phyloP scores from a whole-genome alignment of 352 stramenopile genomes.

The Thalassiosira oceanica region DNA sequence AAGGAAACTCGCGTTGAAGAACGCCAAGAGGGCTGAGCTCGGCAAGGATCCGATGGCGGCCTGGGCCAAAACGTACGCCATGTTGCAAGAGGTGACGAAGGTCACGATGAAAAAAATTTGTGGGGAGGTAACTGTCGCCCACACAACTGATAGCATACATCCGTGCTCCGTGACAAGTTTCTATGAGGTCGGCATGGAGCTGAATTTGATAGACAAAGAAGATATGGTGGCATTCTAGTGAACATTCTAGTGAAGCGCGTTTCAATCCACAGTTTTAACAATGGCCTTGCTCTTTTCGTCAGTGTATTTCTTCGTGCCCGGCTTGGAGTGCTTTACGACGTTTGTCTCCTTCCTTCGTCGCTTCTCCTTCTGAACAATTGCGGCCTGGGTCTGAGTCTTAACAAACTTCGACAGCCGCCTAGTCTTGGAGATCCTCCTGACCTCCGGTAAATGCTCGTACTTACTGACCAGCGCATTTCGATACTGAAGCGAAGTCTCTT shows the following conservation, averaged over 20 bases:
- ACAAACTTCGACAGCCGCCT: slow-evolving; percentile 96
- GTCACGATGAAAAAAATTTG: slow-evolving; percentile 25
- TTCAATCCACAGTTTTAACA: slow-evolving; percentile 74
- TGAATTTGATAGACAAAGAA: slow-evolving; percentile 32
- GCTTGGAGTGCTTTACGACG: slow-evolving; percentile 75
- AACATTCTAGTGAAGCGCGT: too few relatives aligned
- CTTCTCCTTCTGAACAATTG: slow-evolving; percentile 79
- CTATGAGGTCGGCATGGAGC: slow-evolving; percentile 48
- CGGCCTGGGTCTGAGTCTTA: slow-evolving; percentile 89
- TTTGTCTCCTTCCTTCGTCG: slow-evolving; percentile 75
- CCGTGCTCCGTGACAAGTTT: slow-evolving; percentile 54
- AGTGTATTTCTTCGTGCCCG: slow-evolving; percentile 62
- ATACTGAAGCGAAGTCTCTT: slow-evolving; percentile 92
- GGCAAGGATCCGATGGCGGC: slow-evolving; percentile 25
- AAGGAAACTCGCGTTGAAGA: slow-evolving; percentile 27
- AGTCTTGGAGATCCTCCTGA: slow-evolving; percentile 89
- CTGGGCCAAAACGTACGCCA: slow-evolving; percentile 49
- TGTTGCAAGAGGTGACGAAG: slow-evolving; percentile 67
- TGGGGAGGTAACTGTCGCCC: slow-evolving; percentile 44
- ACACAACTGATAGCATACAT: slow-evolving; percentile 43
- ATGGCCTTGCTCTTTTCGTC: slow-evolving; percentile 73
- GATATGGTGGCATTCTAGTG: slow-evolving; percentile 42
- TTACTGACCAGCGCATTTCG: slow-evolving; percentile 94
- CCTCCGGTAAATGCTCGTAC: slow-evolving; percentile 89
- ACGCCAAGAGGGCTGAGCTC: slow-evolving; percentile 13